Evolutionary conservation across 139 green algal species (phyloP).

Genomic region (Trebouxia sp.): DNA sequence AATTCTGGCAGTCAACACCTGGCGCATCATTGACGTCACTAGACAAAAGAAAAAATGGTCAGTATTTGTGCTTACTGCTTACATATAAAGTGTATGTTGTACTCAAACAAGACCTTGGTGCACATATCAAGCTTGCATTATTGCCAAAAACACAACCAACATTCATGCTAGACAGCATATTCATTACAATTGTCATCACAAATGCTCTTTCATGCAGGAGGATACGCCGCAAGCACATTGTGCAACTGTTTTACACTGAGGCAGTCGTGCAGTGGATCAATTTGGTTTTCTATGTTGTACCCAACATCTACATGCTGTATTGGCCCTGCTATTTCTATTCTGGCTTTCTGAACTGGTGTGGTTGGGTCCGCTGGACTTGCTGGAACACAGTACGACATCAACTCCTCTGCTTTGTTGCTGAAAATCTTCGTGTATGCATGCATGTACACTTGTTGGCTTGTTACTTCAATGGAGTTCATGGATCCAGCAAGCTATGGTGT

Average conservation of each 20-base stretch:
- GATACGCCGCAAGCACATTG: neutral
- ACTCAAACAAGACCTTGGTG: neutral
- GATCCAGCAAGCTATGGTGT: too few relatives aligned
- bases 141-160: too few relatives aligned
- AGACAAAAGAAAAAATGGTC: neutral
- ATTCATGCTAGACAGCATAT: too few relatives aligned
- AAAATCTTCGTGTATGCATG: neutral
- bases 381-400: conserved; percentile 28
- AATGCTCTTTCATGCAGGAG: neutral
- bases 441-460: neutral
- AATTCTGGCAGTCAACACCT: neutral
- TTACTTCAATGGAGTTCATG: too few relatives aligned
- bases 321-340: neutral
- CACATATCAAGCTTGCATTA: neutral
- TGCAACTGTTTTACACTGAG: neutral
- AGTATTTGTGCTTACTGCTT: too few relatives aligned
- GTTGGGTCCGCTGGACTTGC: conserved; percentile 6
- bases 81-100: too few relatives aligned
- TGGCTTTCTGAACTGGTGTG: neutral
- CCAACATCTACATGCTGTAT: neutral
- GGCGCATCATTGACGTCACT: neutral
- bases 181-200: too few relatives aligned
- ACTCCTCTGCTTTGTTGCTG: neutral
- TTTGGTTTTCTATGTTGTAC: neutral
- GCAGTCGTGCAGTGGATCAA: conserved; percentile 2